Percentiles rank a stretch among this genome's conserved stretches.
Evolutionary conservation across 768 basidiomycete species (phyloP).

Genomic region (Fomitopsis pulvina): DNA sequence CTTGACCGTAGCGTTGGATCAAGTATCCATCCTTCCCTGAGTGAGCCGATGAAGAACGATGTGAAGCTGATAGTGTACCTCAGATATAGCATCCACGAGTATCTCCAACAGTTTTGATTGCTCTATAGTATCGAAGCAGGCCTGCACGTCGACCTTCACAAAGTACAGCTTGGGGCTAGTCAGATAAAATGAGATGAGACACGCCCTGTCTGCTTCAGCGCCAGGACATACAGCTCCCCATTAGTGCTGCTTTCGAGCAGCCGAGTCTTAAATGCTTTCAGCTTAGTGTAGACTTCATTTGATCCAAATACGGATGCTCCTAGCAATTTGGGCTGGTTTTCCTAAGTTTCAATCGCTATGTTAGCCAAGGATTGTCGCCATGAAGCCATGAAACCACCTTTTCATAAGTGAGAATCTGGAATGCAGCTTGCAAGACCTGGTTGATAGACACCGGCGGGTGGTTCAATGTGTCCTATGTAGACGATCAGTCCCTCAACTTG

Average conservation of each 20-base stretch:
- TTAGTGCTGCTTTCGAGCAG: slow-evolving; percentile 24
- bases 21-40: slow-evolving; percentile 61
- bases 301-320: slow-evolving; percentile 81
- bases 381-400: slow-evolving; percentile 42
- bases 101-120: slow-evolving; percentile 81
- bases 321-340: slow-evolving; percentile 51
- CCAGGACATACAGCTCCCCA: background rate
- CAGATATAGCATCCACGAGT: slow-evolving; percentile 62
- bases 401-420: slow-evolving; percentile 84
- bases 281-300: slow-evolving; percentile 70
- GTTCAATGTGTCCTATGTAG: slow-evolving; percentile 22
- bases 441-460: slow-evolving; percentile 66
- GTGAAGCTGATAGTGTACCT: slow-evolving; percentile 35
- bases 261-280: slow-evolving; percentile 64
- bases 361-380: background rate
- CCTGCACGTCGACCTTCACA: slow-evolving; percentile 92
- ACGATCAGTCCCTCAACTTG: background rate
- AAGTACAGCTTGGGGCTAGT: slow-evolving; percentile 85
- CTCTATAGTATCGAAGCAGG: slow-evolving; percentile 95
- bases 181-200: background rate
- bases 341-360: slow-evolving; percentile 36
- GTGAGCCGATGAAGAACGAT: background rate
- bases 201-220: background rate
- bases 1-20: slow-evolving; percentile 62
- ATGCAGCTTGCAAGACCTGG: slow-evolving; percentile 75